Evolutionary conservation across 1,284 basidiomycete genomes (phyloP).

Genomic region (Microbotryum scabiosae): DNA sequence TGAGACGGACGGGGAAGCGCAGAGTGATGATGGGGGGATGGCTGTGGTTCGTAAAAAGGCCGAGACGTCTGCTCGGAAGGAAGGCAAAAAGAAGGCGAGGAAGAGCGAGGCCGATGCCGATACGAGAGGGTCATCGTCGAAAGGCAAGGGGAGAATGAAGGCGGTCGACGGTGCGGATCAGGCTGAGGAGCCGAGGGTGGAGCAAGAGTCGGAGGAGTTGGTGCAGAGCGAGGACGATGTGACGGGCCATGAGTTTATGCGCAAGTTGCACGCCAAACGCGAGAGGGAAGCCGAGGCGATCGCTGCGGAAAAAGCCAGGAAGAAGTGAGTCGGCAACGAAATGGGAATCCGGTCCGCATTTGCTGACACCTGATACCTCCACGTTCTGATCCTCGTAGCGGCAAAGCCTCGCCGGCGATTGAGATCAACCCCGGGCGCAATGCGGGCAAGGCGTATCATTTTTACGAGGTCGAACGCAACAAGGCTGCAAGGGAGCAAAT

Average conservation of each 20-base stretch:
- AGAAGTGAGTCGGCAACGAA: constrained; percentile 4
- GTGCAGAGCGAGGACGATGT: constrained; percentile 14
- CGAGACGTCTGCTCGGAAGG: too few relatives aligned
- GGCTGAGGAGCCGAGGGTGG: not conserved
- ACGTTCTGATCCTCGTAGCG: not conserved
- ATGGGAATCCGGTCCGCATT: not conserved
- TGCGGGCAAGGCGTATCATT: constrained; percentile 57
- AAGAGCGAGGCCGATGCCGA: constrained; percentile 1
- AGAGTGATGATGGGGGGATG: not conserved
- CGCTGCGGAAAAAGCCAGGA: constrained; percentile 8
- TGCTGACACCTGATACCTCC: too few relatives aligned
- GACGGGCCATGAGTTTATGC: constrained; percentile 16
- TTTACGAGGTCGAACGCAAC: constrained; percentile 64
- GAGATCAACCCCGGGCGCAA: constrained; percentile 61
- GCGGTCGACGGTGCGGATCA: not conserved
- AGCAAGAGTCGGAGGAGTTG: not conserved
- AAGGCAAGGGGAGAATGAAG: constrained; percentile 3
- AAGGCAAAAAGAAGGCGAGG: not conserved
- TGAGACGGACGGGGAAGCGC: not conserved
- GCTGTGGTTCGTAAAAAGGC: too few relatives aligned
- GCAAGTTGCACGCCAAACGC: constrained; percentile 19
- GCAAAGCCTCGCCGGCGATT: constrained; percentile 9
- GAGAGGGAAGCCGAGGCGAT: constrained; percentile 11
- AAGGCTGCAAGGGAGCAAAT: constrained; percentile 58
- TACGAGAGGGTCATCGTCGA: not conserved